phyloP scores from a whole-genome alignment of 108 stramenopile species.

The Conticribra weissflogii region DNA sequence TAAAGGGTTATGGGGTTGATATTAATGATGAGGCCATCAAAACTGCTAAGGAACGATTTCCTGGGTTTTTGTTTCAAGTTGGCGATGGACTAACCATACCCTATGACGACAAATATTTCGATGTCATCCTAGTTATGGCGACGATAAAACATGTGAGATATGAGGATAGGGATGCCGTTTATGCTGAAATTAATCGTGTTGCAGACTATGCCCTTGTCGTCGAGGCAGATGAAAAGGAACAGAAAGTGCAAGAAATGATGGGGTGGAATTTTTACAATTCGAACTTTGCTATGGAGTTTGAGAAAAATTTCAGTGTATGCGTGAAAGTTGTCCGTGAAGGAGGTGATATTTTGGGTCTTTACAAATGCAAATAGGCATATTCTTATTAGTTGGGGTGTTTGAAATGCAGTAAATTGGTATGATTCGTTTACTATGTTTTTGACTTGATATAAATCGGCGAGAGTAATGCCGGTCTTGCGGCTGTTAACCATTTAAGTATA shows the following conservation, averaged over 20 bases:
- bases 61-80: slow-evolving; percentile 1
- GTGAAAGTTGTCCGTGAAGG: slow-evolving; percentile 14
- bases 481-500: too few relatives aligned
- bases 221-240: slow-evolving; percentile 23
- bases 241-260: slow-evolving; percentile 10
- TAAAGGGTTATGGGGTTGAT: slow-evolving; percentile 17
- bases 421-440: too few relatives aligned
- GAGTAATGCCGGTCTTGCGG: too few relatives aligned
- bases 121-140: slow-evolving; percentile 14
- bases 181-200: slow-evolving; percentile 21
- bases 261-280: slow-evolving; percentile 30
- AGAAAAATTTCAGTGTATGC: not conserved
- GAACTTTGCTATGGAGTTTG: slow-evolving; percentile 18
- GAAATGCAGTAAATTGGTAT: too few relatives aligned
- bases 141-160: slow-evolving; percentile 27
- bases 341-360: slow-evolving; percentile 17
- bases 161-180: slow-evolving; percentile 10
- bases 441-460: too few relatives aligned
- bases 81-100: slow-evolving; percentile 12
- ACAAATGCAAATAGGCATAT: slow-evolving; percentile 11
- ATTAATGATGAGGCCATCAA: slow-evolving; percentile 23
- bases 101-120: slow-evolving; percentile 19
- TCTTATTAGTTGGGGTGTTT: too few relatives aligned
- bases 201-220: slow-evolving; percentile 19
- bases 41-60: slow-evolving; percentile 4